Evolutionary conservation across 1,284 basidiomycete species (phyloP), one percentile per base, ranked within the genome.

Genomic region (Inonotus obliquus): DNA sequence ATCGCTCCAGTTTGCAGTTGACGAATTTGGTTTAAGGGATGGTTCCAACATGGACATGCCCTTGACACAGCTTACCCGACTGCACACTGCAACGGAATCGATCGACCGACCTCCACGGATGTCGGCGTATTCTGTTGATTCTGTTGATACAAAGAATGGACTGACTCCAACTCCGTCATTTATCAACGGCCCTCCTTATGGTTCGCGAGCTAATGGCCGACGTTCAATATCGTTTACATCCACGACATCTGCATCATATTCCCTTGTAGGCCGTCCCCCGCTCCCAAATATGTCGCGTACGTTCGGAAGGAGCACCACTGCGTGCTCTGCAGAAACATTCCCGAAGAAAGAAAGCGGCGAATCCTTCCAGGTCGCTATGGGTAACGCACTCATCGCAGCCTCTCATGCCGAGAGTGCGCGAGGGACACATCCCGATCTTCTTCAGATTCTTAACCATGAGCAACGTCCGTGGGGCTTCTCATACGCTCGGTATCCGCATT

Each of bases 361-460:
- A 66, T 72, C 78, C 55, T 86, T 86, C 69, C 87, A 91, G 67
- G 84, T 82, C n/a, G 79, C 84, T 5, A 78, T 92, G 14, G 89
- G 86, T 35, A 92, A 92, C 64, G 94, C 94, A 1, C 80, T 99
- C 37, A 86, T 96, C 56, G 91, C 92, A 48, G 96, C 96, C 0
- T 96, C 94, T 4, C 96, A 98, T 71, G 91, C 95, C 1, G 96
- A 98, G 72, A 94, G 92, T 17, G 84, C 94, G 19, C 89, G 87
- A 65, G 96, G 96, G 47, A 91, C 91, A 1, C 94, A 96, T 65
- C 85, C 88, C 51, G 96, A 99, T 74, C 82, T 99, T 7, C 73
- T 98, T 62, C 87, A 92, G 68, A 94, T 98, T 69, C 80, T 98
- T 38, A 93, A 95, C 66, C 90, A 92, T 65, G 90, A 91, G 65